Evolutionary conservation across 108 stramenopile genomes (phyloP).

Genomic region (Chaetoceros tenuissimus): DNA sequence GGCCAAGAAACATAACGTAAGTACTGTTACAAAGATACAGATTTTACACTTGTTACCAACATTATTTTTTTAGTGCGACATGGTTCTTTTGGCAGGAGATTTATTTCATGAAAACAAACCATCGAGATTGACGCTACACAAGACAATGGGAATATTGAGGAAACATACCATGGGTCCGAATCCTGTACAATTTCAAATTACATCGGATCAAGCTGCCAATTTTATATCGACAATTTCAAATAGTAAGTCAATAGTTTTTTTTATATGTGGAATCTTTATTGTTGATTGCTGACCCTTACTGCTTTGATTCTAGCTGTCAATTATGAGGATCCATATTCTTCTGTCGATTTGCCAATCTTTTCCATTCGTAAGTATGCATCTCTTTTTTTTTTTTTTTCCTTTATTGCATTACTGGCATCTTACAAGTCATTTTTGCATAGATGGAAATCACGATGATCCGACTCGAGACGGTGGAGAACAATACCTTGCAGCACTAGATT

Average conservation of each 20-base stretch:
- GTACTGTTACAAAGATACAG: neutral
- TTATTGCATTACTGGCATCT: too few relatives aligned
- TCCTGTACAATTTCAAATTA: slow-evolving; percentile 78
- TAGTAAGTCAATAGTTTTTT: too few relatives aligned
- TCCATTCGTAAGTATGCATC: too few relatives aligned
- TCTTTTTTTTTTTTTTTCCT: too few relatives aligned
- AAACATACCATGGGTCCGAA: slow-evolving; percentile 86
- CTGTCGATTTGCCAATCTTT: slow-evolving; percentile 94
- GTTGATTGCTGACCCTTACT: slow-evolving; percentile 13
- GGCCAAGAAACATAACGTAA: slow-evolving; percentile 33
- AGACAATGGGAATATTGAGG: slow-evolving; percentile 88
- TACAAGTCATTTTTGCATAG: too few relatives aligned
- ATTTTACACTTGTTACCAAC: too few relatives aligned
- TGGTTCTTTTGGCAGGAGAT: slow-evolving; percentile 91
- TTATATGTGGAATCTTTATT: neutral
- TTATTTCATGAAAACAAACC: slow-evolving; percentile 98
- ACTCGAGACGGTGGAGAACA: slow-evolving; percentile 65
- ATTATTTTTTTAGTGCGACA: slow-evolving; percentile 51
- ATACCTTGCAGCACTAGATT: slow-evolving; percentile 85
- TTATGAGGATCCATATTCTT: slow-evolving; percentile 84
- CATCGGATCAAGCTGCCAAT: slow-evolving; percentile 40
- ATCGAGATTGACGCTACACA: slow-evolving; percentile 71
- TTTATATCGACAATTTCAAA: slow-evolving; percentile 11
- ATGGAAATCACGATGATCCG: slow-evolving; percentile 99
- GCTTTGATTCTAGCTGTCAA: slow-evolving; percentile 56